Conservation (phyloP, 257 asterid genomes). For the Solanum lycopersicoides region DNA sequence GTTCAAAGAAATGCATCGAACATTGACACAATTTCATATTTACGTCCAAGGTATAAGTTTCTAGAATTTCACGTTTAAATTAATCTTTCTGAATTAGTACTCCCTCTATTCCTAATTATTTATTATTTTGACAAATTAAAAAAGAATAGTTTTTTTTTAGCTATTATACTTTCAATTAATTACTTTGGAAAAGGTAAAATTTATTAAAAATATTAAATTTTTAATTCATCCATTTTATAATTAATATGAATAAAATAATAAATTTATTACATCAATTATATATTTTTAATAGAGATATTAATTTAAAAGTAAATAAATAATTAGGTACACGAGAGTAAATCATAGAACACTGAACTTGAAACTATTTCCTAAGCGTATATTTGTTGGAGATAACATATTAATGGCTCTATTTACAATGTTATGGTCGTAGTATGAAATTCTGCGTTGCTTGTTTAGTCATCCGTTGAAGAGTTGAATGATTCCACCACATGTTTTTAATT, state of each 20-base stretch:
- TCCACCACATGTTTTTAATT: neutral
- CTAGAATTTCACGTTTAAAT: neutral
- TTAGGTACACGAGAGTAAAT: no score
- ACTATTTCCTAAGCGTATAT: neutral
- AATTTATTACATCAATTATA: no score
- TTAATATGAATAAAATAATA: no score
- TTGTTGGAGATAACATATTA: neutral
- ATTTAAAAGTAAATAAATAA: no score
- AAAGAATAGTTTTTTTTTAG: no score
- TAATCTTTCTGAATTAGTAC: neutral
- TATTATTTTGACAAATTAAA: no score
- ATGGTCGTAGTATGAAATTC: neutral
- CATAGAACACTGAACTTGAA: neutral
- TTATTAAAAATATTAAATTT: no score
- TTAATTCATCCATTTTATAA: no score
- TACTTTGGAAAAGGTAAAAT: no score
- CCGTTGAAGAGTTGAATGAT: neutral
- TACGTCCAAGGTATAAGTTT: neutral
- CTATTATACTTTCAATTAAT: no score
- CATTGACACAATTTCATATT: neutral
- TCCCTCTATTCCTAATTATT: no score
- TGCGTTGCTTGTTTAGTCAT: neutral
- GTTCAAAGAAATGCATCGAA: neutral
- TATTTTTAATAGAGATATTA: no score
- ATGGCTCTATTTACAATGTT: neutral